Evolutionary conservation across 192 early-diverging fungal genomes (phyloP).

Genomic region (Phycomyces nitens): DNA sequence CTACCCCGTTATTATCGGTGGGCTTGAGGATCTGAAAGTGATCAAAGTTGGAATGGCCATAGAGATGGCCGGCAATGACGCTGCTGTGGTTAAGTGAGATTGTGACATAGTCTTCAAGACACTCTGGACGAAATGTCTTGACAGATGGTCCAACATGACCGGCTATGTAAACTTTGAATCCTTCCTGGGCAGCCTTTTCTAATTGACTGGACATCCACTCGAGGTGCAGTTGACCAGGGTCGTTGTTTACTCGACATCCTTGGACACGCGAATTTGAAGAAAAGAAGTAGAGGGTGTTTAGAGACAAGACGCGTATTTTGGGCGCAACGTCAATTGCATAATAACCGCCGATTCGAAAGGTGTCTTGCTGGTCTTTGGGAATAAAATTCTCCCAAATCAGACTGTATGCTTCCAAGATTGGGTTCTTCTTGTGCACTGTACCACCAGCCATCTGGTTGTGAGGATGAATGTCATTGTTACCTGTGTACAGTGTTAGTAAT

Average conservation of each 20-base stretch:
- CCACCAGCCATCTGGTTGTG: conserved; percentile 60
- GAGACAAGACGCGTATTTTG: conserved; percentile 51
- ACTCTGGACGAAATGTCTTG: conserved; percentile 41
- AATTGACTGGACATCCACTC: conserved; percentile 67
- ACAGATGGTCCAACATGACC: conserved; percentile 65
- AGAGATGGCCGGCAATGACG: conserved; percentile 63
- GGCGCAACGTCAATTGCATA: conserved; percentile 55
- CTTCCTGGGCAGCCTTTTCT: conserved; percentile 36
- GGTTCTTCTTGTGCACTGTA: conserved; percentile 31
- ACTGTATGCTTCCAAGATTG: conserved; percentile 45
- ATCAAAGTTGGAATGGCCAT: conserved; percentile 75
- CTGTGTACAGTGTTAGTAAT: conserved; percentile 13
- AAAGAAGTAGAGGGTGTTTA: conserved; percentile 76
- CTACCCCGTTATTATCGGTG: conserved; percentile 10
- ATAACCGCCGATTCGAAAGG: conserved; percentile 68
- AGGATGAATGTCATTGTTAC: conserved; percentile 72
- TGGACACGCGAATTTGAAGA: conserved; percentile 64
- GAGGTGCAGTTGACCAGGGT: conserved; percentile 62
- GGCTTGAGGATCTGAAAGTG: conserved; percentile 22
- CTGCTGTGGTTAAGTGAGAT: conserved; percentile 44
- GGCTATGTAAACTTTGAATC: conserved; percentile 53
- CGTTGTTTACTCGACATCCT: conserved; percentile 50
- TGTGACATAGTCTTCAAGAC: conserved; percentile 39
- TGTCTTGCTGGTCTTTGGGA: conserved; percentile 53
- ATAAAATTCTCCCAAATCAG: conserved; percentile 59